A percentile compares a stretch with the other conserved stretches of the same genome.
Conservation (phyloP, 2,329 filamentous ascomycete species). For the Fusarium keratoplasticum region DNA sequence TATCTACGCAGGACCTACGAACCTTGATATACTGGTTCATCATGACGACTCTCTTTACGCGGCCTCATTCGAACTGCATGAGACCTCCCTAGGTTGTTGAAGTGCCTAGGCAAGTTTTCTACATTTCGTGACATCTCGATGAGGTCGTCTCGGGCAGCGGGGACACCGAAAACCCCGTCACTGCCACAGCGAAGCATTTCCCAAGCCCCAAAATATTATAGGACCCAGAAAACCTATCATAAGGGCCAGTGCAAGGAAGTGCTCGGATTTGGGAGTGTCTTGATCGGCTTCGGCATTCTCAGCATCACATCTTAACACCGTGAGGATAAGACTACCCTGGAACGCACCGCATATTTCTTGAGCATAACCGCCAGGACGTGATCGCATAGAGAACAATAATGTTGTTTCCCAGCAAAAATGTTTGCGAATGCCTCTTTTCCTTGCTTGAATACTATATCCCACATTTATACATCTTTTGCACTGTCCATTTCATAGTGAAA, state of each 20-base stretch:
- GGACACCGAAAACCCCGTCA: neutral
- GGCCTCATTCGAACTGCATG: neutral
- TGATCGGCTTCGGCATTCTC: neutral
- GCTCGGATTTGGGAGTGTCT: too few relatives aligned
- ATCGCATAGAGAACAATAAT: neutral
- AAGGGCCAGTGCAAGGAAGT: too few relatives aligned
- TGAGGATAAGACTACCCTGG: neutral
- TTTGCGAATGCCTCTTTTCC: neutral
- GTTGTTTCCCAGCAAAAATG: fast-evolving
- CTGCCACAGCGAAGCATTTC: too few relatives aligned
- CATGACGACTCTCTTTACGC: neutral
- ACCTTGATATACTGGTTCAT: neutral
- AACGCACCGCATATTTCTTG: neutral
- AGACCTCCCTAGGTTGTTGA: too few relatives aligned
- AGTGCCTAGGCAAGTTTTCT: too few relatives aligned
- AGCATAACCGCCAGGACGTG: neutral
- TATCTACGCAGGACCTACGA: neutral
- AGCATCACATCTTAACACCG: neutral
- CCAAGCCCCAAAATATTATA: too few relatives aligned
- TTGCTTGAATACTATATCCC: neutral
- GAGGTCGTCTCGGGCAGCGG: neutral
- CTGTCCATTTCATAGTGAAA: neutral
- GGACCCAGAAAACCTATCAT: too few relatives aligned
- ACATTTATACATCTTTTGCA: neutral
- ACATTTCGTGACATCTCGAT: too few relatives aligned